Conservation (phyloP, 352 stramenopile genomes). For the Phytophthora idaei region DNA sequence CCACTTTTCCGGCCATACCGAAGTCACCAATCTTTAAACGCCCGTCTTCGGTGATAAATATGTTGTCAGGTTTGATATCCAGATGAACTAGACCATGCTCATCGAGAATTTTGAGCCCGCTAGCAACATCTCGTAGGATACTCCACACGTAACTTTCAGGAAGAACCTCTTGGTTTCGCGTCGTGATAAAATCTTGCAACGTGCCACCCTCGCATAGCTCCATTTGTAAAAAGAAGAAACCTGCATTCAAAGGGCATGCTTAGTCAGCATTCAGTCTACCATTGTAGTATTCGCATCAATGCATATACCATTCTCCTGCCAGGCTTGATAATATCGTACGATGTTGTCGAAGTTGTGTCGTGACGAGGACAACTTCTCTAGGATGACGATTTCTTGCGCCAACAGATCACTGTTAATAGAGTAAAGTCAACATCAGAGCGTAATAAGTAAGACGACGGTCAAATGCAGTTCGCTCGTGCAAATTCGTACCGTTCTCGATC, state of each 20-base stretch:
- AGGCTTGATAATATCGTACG: conserved; percentile 95
- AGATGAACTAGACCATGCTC: conserved; percentile 92
- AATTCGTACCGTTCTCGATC: conserved; percentile 65
- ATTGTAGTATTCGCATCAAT: too few relatives aligned
- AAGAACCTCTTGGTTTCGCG: conserved; percentile 36
- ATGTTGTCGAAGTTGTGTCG: conserved; percentile 81
- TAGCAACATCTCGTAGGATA: conserved; percentile 73
- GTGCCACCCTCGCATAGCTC: conserved; percentile 92
- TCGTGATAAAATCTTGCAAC: conserved; percentile 72
- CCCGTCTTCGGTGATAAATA: conserved; percentile 85
- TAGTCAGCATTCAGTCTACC: background rate
- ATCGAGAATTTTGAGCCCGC: conserved; percentile 90
- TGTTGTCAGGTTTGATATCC: conserved; percentile 98
- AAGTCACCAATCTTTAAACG: conserved; percentile 92
- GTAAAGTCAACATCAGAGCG: conserved; percentile 3
- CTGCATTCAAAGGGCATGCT: conserved; percentile 27
- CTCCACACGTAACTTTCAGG: conserved; percentile 73
- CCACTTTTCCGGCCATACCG: conserved; percentile 82
- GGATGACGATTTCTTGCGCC: conserved; percentile 66
- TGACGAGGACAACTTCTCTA: conserved; percentile 47
- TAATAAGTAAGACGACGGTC: background rate
- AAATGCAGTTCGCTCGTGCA: background rate
- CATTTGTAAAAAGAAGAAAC: conserved; percentile 93
- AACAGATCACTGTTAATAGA: conserved; percentile 50
- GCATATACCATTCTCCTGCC: conserved; percentile 85